Conservation (phyloP, 106 monocot genomes). For the Dactylorhiza incarnata region DNA sequence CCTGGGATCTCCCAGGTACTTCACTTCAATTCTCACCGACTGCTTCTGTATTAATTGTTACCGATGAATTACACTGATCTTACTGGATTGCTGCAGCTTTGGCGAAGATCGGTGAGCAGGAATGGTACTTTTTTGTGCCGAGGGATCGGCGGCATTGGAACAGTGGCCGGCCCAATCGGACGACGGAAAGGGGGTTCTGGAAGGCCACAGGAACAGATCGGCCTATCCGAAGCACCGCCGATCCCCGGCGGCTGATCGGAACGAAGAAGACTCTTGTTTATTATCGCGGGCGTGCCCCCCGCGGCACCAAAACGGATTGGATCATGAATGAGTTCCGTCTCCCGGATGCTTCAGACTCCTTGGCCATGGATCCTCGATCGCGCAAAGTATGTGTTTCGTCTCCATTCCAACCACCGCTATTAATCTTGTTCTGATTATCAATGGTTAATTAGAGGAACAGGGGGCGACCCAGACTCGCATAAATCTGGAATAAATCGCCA, state of each 20-base stretch:
- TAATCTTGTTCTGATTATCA: not conserved
- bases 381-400: constrained; percentile 15
- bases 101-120: constrained; percentile 40
- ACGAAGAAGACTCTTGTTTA: constrained; percentile 78
- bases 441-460: too few species aligned
- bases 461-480: too few species aligned
- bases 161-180: constrained; percentile 38
- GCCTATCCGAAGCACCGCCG: constrained; percentile 16
- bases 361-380: not conserved
- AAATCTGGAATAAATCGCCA: too few species aligned
- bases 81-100: constrained; percentile 6
- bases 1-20: constrained; percentile 36
- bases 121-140: constrained; percentile 60
- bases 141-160: constrained; percentile 19
- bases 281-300: constrained; percentile 53
- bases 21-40: not conserved
- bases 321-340: constrained; percentile 72
- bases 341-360: constrained; percentile 12
- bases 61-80: not conserved
- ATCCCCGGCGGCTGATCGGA: constrained; percentile 35
- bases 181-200: constrained; percentile 47
- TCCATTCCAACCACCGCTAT: not conserved
- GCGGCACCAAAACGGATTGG: constrained; percentile 63
- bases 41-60: not conserved
- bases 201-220: constrained; percentile 54